A percentile compares a stretch with the other conserved stretches of the same genome.
Conservation (phyloP, 2,329 filamentous ascomycete genomes). For the Botrytis porri region DNA sequence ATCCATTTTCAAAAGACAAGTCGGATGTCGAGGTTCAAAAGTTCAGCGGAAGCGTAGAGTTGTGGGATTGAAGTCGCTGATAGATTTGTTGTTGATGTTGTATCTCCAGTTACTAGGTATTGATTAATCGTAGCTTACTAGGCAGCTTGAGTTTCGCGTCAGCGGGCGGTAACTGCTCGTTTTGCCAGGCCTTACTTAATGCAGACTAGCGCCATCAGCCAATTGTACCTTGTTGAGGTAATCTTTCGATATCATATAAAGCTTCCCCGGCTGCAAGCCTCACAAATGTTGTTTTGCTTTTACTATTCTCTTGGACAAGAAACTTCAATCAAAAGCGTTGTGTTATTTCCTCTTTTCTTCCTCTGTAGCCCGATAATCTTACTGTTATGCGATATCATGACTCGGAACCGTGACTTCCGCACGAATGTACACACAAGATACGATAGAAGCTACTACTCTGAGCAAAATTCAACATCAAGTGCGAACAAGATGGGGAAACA, state of each 20-base stretch:
- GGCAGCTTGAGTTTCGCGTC: conserved; percentile 34
- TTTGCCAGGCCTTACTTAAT: not conserved
- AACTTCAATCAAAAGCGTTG: not conserved
- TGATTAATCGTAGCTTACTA: conserved; percentile 26
- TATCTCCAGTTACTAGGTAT: not conserved
- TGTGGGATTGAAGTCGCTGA: conserved; percentile 1
- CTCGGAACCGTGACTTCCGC: not conserved
- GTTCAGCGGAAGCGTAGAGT: not conserved
- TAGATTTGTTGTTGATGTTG: conserved; percentile 32
- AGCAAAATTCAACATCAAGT: not conserved
- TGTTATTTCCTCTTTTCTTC: not conserved
- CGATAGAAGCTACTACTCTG: not conserved
- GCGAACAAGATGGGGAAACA: not conserved
- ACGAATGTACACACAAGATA: not conserved
- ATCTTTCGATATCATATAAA: not conserved
- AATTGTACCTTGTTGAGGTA: not conserved
- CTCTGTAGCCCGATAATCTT: not conserved
- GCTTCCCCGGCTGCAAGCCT: not conserved
- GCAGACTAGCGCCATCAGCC: not conserved
- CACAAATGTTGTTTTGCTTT: not conserved
- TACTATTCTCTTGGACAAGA: too few species aligned
- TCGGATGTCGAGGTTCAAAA: not conserved
- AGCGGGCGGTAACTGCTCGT: conserved; percentile 11
- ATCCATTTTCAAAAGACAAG: conserved; percentile 62
- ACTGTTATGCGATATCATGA: not conserved